These are phyloP conservation scores for Malassezia slooffiae DNA, from an alignment of 1,284 basidiomycete genomes.

Conservation along the genomic window DNA sequence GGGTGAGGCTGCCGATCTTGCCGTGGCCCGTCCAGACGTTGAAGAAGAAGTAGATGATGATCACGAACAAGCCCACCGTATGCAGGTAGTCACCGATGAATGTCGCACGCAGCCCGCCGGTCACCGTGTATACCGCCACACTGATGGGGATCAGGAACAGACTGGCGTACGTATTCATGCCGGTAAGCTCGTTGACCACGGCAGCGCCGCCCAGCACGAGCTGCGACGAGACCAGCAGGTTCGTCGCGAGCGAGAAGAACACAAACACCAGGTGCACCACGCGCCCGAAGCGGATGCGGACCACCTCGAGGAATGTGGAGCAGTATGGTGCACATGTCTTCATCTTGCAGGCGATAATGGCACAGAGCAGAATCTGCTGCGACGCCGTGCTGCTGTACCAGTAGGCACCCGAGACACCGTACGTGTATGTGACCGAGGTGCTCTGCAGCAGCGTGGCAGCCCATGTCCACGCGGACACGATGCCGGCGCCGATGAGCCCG, in stretches of 20 bases:
- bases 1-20: slow-evolving; percentile 22
- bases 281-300: slow-evolving; percentile 61
- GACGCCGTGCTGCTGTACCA: slow-evolving; percentile 45
- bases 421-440: slow-evolving; percentile 51
- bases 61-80: slow-evolving; percentile 26
- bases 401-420: slow-evolving; percentile 16
- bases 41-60: slow-evolving; percentile 52
- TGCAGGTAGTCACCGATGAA: slow-evolving; percentile 37
- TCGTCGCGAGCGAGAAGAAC: slow-evolving; percentile 65
- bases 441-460: slow-evolving; percentile 54
- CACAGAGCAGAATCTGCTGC: slow-evolving; percentile 61
- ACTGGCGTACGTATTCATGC: slow-evolving; percentile 26
- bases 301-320: slow-evolving; percentile 59
- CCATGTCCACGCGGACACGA: slow-evolving; percentile 54
- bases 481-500: slow-evolving; percentile 76
- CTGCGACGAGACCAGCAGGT: slow-evolving; percentile 47
- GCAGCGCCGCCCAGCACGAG: slow-evolving; percentile 34
- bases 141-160: slow-evolving; percentile 33
- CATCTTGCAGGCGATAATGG: slow-evolving; percentile 51
- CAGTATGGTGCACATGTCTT: slow-evolving; percentile 55
- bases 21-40: slow-evolving; percentile 59
- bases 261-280: slow-evolving; percentile 64
- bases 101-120: slow-evolving; percentile 36
- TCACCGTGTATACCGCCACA: slow-evolving; percentile 26
- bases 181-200: slow-evolving; percentile 52